Conservation (phyloP, 768 basidiomycete genomes). For the Suillus paluster region DNA sequence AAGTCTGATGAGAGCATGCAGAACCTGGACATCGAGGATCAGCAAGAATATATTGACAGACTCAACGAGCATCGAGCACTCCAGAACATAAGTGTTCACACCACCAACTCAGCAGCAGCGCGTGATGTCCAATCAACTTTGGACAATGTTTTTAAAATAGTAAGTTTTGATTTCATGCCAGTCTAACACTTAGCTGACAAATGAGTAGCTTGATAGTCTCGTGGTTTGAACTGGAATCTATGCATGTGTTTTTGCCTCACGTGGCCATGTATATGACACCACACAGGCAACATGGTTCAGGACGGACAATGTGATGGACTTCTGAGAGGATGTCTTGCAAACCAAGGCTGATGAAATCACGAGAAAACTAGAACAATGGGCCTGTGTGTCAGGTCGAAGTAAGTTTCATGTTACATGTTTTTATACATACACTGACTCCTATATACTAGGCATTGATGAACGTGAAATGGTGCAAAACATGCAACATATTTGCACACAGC, state of each 20-base stretch:
- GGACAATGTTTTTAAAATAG: not conserved
- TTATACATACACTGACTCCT: not conserved
- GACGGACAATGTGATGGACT: slow-evolving; percentile 11
- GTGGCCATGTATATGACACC: slow-evolving; percentile 7
- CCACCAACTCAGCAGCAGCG: slow-evolving; percentile 13
- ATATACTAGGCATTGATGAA: not conserved
- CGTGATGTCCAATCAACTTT: not conserved
- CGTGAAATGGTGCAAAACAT: not conserved
- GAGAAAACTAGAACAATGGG: slow-evolving; percentile 10
- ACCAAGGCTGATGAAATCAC: slow-evolving; percentile 2
- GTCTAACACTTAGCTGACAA: not conserved
- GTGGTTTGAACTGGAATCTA: slow-evolving; percentile 3
- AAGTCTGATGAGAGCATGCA: not conserved
- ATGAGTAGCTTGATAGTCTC: slow-evolving; percentile 8
- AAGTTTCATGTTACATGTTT: not conserved
- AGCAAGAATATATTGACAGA: slow-evolving; percentile 7
- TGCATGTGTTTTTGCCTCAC: not conserved
- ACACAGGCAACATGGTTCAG: slow-evolving; percentile 6
- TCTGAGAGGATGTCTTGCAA: slow-evolving; percentile 13
- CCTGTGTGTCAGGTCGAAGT: slow-evolving; percentile 11
- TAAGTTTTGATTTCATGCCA: not conserved
- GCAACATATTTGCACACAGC: not conserved
- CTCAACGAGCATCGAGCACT: not conserved
- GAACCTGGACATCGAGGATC: not conserved
- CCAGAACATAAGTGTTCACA: not conserved